These are phyloP conservation scores for Capsicum chinense DNA, from an alignment of 257 asterid genomes.

Conservation along the genomic window DNA sequence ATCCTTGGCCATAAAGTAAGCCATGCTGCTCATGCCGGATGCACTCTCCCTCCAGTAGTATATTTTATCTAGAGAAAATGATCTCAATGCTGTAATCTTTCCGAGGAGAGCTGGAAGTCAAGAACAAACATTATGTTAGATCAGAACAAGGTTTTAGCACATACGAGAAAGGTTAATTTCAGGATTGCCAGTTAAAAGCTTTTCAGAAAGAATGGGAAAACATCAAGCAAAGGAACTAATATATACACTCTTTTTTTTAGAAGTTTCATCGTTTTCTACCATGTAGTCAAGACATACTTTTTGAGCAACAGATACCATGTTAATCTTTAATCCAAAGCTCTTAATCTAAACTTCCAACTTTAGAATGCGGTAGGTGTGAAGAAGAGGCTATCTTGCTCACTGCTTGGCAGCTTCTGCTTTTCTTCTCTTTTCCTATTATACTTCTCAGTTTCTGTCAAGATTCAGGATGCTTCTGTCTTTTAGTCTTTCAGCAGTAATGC, in stretches of 20 bases:
- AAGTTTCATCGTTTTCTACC: constrained; percentile 3
- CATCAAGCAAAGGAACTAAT: neutral
- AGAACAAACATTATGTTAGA: constrained; percentile 18
- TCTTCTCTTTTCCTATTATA: constrained; percentile 19
- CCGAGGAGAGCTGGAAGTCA: constrained; percentile 58
- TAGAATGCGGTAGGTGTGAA: neutral
- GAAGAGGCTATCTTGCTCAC: neutral
- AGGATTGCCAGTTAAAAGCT: constrained; percentile 2
- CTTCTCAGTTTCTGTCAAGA: neutral
- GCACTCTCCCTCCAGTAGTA: constrained; percentile 71
- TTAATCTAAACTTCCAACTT: neutral
- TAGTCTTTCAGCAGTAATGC: neutral
- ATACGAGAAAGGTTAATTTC: neutral
- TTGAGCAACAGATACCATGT: neutral
- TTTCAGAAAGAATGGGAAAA: neutral
- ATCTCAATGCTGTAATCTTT: constrained; percentile 72
- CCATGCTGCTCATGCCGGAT: constrained; percentile 76
- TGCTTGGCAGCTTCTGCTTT: neutral
- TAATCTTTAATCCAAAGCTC: constrained; percentile 17
- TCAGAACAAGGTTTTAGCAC: constrained; percentile 12
- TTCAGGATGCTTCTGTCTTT: neutral
- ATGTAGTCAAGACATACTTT: constrained; percentile 2
- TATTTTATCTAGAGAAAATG: constrained; percentile 65
- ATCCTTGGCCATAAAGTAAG: constrained; percentile 70
- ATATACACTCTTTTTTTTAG: neutral